A percentile compares a stretch with the other conserved stretches of the same genome.
phyloP scores from a whole-genome alignment of 495 filamentous ascomycete genomes.

The Penicillium coprophilum region DNA sequence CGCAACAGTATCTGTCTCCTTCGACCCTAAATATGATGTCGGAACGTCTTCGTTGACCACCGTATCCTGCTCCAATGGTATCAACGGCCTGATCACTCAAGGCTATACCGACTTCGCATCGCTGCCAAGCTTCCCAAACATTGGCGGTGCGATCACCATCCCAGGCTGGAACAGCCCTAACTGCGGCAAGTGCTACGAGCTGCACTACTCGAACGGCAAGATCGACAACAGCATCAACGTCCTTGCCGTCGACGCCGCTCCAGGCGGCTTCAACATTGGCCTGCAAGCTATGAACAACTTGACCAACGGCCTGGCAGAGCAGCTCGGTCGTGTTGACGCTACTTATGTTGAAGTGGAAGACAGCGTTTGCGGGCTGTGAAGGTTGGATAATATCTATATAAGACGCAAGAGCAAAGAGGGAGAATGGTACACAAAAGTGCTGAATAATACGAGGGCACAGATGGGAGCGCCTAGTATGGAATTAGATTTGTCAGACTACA shows the following conservation, averaged over 20 bases:
- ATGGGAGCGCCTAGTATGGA: conserved; percentile 3
- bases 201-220: conserved; percentile 49
- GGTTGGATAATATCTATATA: not conserved
- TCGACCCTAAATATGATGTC: conserved; percentile 39
- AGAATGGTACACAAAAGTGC: not conserved
- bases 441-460: not conserved
- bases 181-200: conserved; percentile 70
- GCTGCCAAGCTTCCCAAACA: conserved; percentile 55
- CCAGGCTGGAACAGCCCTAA: conserved; percentile 55
- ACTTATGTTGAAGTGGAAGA: conserved; percentile 43
- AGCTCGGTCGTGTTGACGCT: conserved; percentile 57
- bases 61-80: conserved; percentile 57
- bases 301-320: conserved; percentile 55
- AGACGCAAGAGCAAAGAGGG: not conserved
- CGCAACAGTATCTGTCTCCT: conserved; percentile 34
- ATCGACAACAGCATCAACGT: conserved; percentile 59
- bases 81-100: conserved; percentile 63
- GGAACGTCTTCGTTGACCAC: conserved; percentile 51
- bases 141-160: conserved; percentile 64
- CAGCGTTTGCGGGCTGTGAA: conserved; percentile 40
- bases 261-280: conserved; percentile 62
- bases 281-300: conserved; percentile 64
- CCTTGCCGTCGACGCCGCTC: conserved; percentile 64
- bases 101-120: conserved; percentile 65
- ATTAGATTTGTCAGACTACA: conserved; percentile 12